Evolutionary conservation across 495 filamentous ascomycete genomes (phyloP).

Genomic region (Talaromyces proteolyticus): DNA sequence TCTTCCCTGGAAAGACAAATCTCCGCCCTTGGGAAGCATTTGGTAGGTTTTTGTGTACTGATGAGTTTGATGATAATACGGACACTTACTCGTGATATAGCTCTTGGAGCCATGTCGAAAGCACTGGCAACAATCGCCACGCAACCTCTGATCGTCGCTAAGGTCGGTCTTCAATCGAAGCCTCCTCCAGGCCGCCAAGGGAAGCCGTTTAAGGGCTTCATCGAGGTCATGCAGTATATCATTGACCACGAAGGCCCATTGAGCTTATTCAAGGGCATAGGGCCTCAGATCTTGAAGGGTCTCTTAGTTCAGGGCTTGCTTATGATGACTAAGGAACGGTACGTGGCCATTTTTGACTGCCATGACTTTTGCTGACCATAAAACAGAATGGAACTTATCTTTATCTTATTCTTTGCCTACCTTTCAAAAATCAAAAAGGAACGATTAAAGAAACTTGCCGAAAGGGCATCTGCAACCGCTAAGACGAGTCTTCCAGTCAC

Average conservation of each 20-base stretch:
- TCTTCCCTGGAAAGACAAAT: constrained; percentile 73
- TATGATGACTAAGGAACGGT: constrained; percentile 99
- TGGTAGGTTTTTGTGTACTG: constrained; percentile 46
- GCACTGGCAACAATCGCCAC: constrained; percentile 86
- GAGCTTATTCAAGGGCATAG: constrained; percentile 94
- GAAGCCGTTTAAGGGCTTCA: constrained; percentile 91
- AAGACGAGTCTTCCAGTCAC: constrained; percentile 39
- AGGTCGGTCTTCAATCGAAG: constrained; percentile 91
- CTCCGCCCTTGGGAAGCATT: constrained; percentile 89
- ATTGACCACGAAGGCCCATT: constrained; percentile 76
- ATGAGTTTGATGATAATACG: background rate
- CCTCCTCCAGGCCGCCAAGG: constrained; percentile 79
- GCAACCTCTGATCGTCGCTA: constrained; percentile 95
- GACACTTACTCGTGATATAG: constrained; percentile 34
- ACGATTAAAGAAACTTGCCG: constrained; percentile 64
- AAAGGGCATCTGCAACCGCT: constrained; percentile 28
- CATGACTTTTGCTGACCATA: constrained; percentile 22
- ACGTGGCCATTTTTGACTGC: too few relatives aligned
- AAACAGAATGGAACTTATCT: constrained; percentile 78
- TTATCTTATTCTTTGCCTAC: constrained; percentile 81
- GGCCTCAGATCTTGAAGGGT: constrained; percentile 88
- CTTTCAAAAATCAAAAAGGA: constrained; percentile 63
- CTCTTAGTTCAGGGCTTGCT: constrained; percentile 89
- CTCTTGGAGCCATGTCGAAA: constrained; percentile 92
- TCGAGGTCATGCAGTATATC: constrained; percentile 93